Evolutionary conservation across 306 rosid genomes (phyloP), one percentile per base, ranked within the genome.

Genomic region (Datisca glomerata): DNA sequence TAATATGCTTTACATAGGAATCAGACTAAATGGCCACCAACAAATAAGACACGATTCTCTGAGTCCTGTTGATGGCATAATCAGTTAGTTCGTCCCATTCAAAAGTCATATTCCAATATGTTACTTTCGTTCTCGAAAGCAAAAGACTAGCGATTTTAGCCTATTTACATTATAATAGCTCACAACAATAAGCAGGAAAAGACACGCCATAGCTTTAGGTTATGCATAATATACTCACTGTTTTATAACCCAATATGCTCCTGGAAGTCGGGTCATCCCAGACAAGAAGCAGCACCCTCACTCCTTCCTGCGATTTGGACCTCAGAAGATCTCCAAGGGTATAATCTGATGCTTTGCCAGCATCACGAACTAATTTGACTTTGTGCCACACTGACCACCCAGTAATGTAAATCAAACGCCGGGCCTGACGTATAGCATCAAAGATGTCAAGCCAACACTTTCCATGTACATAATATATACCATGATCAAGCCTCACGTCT

Each of bases 381-480:
- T 75, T 72, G 71, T 89, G 95, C 93, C 93, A 89, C 45, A 89
- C 86, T 28, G 98, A 80, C 98, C 98, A 89, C 43, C 98, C 98
- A 2, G 93, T 81, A 43, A 89, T 84, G 65, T 89, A 89, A 56
- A 89, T 47, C 57, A 89, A 68, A 27, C 81, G 72, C 20, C 35
- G 70, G 7, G 98, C 95, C 48, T 64, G 81, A 21, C 67, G 57
- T 44, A 89, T 69, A 12, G 95, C 95, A 17, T 84, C 70, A 52
- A 70, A 84, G 18, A 89, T 80, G 61, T 89, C 95, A 4, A 3
- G 22, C 98, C 98, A 89, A 57, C 98, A 89, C 67, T 71, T 64
- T 31, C 95, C 98, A 55, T 89, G 73, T 35, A 51, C 93, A 59
- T 74, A 80, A 55, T 69, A 9, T 68, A 45, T 66, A 24, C 86